Evolutionary conservation across 2,329 filamentous ascomycete genomes (phyloP).

Genomic region (Fusarium sp.): DNA sequence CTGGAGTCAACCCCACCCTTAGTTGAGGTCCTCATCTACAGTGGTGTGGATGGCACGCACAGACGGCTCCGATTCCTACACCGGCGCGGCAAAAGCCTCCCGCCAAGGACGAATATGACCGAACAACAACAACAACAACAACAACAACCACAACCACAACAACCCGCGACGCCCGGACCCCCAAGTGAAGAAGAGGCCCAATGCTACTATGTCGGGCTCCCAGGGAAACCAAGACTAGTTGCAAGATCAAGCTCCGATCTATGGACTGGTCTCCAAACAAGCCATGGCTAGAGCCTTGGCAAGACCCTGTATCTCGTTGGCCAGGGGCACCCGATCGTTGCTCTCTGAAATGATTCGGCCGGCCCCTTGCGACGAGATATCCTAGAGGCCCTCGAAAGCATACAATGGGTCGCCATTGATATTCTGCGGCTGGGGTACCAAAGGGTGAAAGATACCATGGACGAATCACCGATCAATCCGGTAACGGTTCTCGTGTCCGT

Average conservation of each 20-base stretch:
- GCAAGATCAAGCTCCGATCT: background rate
- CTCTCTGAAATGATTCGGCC: background rate
- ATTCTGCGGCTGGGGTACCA: background rate
- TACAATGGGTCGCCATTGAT: slow-evolving; percentile 1
- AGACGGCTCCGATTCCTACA: background rate
- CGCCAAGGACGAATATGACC: background rate
- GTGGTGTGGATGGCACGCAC: background rate
- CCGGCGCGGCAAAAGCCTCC: background rate
- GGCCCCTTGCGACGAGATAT: background rate
- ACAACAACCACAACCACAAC: no score
- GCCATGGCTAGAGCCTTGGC: no score
- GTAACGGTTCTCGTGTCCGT: slow-evolving; percentile 3
- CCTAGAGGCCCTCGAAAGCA: background rate
- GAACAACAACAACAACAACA: background rate
- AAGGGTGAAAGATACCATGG: background rate
- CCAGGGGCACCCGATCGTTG: background rate
- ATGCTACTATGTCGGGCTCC: background rate
- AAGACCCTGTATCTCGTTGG: background rate
- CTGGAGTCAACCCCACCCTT: background rate
- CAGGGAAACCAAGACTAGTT: background rate
- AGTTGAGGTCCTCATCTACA: background rate
- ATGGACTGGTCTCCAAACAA: background rate
- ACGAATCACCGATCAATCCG: background rate
- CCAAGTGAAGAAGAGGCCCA: background rate
- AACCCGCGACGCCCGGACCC: background rate